A percentile compares a stretch with the other conserved stretches of the same genome.
Evolutionary conservation across 306 rosid genomes (phyloP).

Genomic region (Begonia masoniana): DNA sequence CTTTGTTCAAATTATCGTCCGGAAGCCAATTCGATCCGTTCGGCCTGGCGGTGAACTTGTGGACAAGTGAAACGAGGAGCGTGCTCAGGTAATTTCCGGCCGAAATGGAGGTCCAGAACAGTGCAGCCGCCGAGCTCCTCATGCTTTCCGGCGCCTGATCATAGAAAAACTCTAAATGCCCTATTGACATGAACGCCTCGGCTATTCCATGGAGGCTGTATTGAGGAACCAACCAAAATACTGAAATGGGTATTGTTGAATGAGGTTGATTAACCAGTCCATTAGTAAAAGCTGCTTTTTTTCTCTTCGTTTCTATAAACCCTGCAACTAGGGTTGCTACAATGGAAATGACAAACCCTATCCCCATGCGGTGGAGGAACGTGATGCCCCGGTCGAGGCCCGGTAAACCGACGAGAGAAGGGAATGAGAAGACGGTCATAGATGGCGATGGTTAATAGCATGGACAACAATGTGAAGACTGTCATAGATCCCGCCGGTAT

Average conservation of each 20-base stretch:
- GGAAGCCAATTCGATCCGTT: slow-evolving; percentile 84
- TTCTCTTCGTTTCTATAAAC: slow-evolving; percentile 55
- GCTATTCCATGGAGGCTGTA: slow-evolving; percentile 87
- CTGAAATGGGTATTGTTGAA: slow-evolving; percentile 53
- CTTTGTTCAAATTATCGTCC: slow-evolving; percentile 49
- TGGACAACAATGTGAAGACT: slow-evolving; percentile 47
- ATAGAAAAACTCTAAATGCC: slow-evolving; percentile 83
- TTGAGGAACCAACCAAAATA: slow-evolving; percentile 82
- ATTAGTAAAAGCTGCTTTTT: slow-evolving; percentile 30
- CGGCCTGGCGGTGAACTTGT: slow-evolving; percentile 44
- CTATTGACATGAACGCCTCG: slow-evolving; percentile 93
- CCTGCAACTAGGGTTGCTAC: slow-evolving; percentile 73
- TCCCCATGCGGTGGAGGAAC: slow-evolving; percentile 77
- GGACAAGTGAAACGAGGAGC: slow-evolving; percentile 50
- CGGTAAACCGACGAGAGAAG: slow-evolving; percentile 51
- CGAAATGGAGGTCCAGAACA: slow-evolving; percentile 67
- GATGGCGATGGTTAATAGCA: slow-evolving; percentile 60
- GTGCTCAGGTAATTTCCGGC: slow-evolving; percentile 66
- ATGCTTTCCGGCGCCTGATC: slow-evolving; percentile 93
- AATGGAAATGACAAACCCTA: slow-evolving; percentile 62
- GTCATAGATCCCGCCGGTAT: slow-evolving; percentile 94
- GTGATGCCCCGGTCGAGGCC: slow-evolving; percentile 81
- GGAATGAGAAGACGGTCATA: slow-evolving; percentile 62
- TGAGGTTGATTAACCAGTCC: slow-evolving; percentile 33
- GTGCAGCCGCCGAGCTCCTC: slow-evolving; percentile 77